Evolutionary conservation across 495 filamentous ascomycete species (phyloP), one percentile per base, ranked within the genome.

Genomic region (Aspergillus indologenus): DNA sequence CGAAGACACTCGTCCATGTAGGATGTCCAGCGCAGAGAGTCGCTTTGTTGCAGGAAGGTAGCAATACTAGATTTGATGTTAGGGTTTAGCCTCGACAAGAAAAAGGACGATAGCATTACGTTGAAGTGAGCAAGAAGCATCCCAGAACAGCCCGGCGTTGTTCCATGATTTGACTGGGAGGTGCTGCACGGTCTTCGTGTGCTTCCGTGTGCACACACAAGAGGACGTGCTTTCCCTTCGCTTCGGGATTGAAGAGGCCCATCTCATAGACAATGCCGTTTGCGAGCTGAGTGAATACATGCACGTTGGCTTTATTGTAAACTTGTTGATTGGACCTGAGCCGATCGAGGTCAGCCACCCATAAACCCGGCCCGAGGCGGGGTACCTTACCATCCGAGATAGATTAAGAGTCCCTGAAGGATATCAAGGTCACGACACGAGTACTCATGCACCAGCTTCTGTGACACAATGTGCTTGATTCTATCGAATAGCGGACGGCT

Each of bases 111-210:
- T 14, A 34, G 24, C 6, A 71, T 21, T 67, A 83, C 81, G 76
- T 72, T 14, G 81, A 82, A 12, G 75, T 80, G 23, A 83, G 47
- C 26, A 79, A 64, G 55, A 82, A 86, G 53, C 78, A 78, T 12
- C 81, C 83, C 18, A 85, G 68, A 22, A 77, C 74, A 22, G 81
- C 77, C 47, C 84, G 71, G 40, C 77, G 70, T 60, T 84, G 81
- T 58, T 84, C 83, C 45, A 79, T 62, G 0, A 77, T 55, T 75
- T 77, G 44, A 47, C 40, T 34, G 43, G 59, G 24, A 20, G 34
- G 11, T 20, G 45, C 23, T 14, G 45, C 23, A 17, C 29, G 18
- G 18, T 48, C 45, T n/a, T 57, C 45, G 18, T 57, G 44, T 5
- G 49, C n/a, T 21, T 57, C 54, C 17, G 24, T 49, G n/a, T 57